These are phyloP conservation scores for Aquilaria yunnanensis DNA, from an alignment of 345 rosid species.

Conservation along the genomic window DNA sequence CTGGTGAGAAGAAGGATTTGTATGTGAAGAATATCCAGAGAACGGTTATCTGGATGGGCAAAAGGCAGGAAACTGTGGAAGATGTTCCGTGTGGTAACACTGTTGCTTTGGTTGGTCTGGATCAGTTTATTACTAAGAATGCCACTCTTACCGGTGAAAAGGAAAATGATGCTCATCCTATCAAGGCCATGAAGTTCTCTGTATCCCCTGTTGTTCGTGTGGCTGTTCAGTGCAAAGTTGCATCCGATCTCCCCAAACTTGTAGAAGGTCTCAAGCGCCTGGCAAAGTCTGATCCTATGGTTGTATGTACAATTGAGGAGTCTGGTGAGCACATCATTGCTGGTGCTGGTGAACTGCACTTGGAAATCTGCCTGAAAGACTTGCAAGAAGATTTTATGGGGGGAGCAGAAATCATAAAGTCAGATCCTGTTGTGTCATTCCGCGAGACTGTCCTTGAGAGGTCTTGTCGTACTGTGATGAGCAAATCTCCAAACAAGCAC, in stretches of 20 bases:
- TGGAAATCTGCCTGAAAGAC: constrained; percentile 54
- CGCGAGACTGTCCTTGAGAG: constrained; percentile 57
- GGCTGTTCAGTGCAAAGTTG: constrained; percentile 58
- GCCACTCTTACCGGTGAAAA: constrained; percentile 72
- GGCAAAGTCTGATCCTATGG: constrained; percentile 86
- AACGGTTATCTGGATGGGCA: constrained; percentile 65
- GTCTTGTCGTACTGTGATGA: constrained; percentile 44
- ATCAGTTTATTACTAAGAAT: constrained; percentile 60
- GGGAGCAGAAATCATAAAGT: constrained; percentile 45
- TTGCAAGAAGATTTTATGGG: constrained; percentile 52
- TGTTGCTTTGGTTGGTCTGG: constrained; percentile 52
- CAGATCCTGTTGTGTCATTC: constrained; percentile 66
- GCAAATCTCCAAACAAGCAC: constrained; percentile 61
- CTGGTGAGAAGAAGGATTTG: constrained; percentile 74
- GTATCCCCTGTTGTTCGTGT: constrained; percentile 77
- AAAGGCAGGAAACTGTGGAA: constrained; percentile 53
- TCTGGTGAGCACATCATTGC: constrained; percentile 62
- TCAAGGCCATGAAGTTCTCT: constrained; percentile 80
- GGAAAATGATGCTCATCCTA: constrained; percentile 75
- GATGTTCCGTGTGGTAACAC: constrained; percentile 82
- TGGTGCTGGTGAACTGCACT: constrained; percentile 55
- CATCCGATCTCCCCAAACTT: constrained; percentile 71
- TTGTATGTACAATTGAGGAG: constrained; percentile 60
- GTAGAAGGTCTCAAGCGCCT: constrained; percentile 75
- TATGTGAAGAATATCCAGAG: constrained; percentile 50